These are phyloP conservation scores for Fonsecaea pedrosoi DNA, from an alignment of 2,329 filamentous ascomycete species.

Conservation along the genomic window DNA sequence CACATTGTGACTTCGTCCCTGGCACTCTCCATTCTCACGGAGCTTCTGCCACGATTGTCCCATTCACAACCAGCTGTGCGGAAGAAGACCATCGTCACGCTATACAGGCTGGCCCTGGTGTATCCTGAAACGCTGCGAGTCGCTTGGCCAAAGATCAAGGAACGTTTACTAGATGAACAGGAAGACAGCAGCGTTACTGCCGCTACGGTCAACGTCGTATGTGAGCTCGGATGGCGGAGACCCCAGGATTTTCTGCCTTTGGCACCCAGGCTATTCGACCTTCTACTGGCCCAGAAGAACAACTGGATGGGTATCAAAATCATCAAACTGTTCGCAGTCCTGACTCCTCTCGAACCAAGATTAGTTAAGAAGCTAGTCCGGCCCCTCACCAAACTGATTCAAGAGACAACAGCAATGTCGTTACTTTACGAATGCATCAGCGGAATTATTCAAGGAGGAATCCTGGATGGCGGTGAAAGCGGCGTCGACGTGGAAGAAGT, in stretches of 20 bases:
- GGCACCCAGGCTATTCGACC: slow-evolving; percentile 87
- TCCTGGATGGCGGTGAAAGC: slow-evolving; percentile 81
- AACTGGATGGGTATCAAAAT: slow-evolving; percentile 99
- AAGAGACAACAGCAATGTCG: slow-evolving; percentile 97
- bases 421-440: slow-evolving; percentile 97
- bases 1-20: slow-evolving; percentile 93
- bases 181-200: slow-evolving; percentile 94
- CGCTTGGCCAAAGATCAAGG: slow-evolving; percentile 97
- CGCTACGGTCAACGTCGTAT: slow-evolving; percentile 95
- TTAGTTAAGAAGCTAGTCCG: slow-evolving; percentile 89
- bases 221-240: slow-evolving; percentile 91
- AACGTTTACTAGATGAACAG: slow-evolving; percentile 84
- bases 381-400: slow-evolving; percentile 89
- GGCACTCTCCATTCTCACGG: slow-evolving; percentile 84
- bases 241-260: slow-evolving; percentile 93
- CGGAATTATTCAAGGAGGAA: slow-evolving; percentile 95
- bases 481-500: slow-evolving; percentile 87
- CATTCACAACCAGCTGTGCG: slow-evolving; percentile 85
- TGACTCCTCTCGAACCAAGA: slow-evolving; percentile 90
- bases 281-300: slow-evolving; percentile 89
- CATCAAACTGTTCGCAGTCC: slow-evolving; percentile 96
- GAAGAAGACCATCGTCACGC: slow-evolving; percentile 94
- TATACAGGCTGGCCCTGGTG: slow-evolving; percentile 92
- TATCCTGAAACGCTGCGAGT: slow-evolving; percentile 92
- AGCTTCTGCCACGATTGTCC: slow-evolving; percentile 82